Percentiles rank a stretch among this genome's conserved stretches.
These are phyloP conservation scores for Rhynchospora breviuscula DNA, from an alignment of 176 grass and related monocot genomes.

Conservation along the genomic window DNA sequence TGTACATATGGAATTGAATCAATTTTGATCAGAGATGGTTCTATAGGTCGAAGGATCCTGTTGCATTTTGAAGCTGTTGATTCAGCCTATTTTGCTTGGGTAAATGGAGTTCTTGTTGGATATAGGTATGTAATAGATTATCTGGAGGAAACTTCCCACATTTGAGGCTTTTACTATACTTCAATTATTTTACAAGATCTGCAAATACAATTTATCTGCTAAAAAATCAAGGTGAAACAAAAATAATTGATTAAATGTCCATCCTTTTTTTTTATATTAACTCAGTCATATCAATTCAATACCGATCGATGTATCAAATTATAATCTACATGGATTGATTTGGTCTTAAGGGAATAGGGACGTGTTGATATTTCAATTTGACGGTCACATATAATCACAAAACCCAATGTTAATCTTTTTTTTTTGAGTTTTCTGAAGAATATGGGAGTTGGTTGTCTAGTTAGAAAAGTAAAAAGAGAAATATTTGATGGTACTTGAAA, in stretches of 20 bases:
- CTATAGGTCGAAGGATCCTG: slow-evolving; percentile 81
- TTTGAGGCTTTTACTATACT: neutral
- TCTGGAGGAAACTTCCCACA: neutral
- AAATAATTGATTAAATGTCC: neutral
- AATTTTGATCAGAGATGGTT: slow-evolving; percentile 9
- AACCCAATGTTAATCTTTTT: neutral
- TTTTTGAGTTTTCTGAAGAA: too few species aligned
- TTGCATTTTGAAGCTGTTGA: slow-evolving; percentile 97
- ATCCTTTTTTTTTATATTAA: neutral
- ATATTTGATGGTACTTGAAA: neutral
- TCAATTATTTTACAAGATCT: slow-evolving; percentile 1
- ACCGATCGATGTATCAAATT: too few species aligned
- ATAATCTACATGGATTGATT: neutral
- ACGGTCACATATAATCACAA: neutral
- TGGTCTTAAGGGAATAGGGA: neutral
- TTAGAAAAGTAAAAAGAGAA: neutral
- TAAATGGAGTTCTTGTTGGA: slow-evolving; percentile 71
- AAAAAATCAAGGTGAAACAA: neutral
- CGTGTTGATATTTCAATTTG: neutral
- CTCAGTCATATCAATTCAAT: neutral
- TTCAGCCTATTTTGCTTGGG: slow-evolving; percentile 89
- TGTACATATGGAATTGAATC: neutral
- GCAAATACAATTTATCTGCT: neutral
- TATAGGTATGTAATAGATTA: slow-evolving; percentile 57
- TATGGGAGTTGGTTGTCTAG: neutral